Percentiles rank a stretch among this genome's conserved stretches.
Evolutionary conservation across 129 eudicot species (phyloP).

Genomic region (Silybum marianum): DNA sequence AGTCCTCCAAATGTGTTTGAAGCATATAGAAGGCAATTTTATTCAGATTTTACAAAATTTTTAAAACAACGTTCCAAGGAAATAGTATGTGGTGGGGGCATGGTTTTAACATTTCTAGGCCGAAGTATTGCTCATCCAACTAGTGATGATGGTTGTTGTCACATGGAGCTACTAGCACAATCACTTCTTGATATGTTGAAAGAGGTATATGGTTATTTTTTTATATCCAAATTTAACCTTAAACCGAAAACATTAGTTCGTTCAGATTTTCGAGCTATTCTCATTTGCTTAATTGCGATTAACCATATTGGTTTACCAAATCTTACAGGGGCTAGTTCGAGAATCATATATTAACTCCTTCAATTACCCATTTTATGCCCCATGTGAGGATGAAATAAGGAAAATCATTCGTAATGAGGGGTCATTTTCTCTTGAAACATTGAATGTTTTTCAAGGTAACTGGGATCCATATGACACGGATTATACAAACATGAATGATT

Average conservation of each 20-base stretch:
- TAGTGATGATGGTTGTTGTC: background rate
- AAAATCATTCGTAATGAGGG: conserved; percentile 25
- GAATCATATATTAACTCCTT: conserved; percentile 36
- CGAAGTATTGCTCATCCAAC: conserved; percentile 26
- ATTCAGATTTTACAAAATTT: conserved; percentile 30
- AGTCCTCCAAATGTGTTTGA: conserved; percentile 39
- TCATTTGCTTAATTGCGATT: background rate
- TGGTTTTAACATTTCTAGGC: conserved; percentile 31
- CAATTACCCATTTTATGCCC: conserved; percentile 37
- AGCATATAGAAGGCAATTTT: conserved; percentile 40
- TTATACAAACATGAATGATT: conserved; percentile 1
- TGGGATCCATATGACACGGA: conserved; percentile 34
- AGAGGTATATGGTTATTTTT: conserved; percentile 12
- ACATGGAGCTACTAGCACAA: conserved; percentile 21
- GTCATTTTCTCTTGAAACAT: conserved; percentile 27
- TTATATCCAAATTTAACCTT: too few relatives aligned
- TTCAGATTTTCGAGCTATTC: background rate
- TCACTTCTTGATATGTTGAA: conserved; percentile 31
- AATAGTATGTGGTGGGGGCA: conserved; percentile 25
- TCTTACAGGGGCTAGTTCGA: conserved; percentile 34
- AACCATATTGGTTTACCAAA: background rate
- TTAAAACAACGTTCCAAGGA: conserved; percentile 30
- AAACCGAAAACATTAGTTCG: too few relatives aligned
- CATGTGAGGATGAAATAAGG: conserved; percentile 35
- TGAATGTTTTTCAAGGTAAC: conserved; percentile 2